Percentiles rank a stretch among this genome's conserved stretches.
Evolutionary conservation across 2,329 filamentous ascomycete species (phyloP).

Genomic region (Hypoxylon sp.): DNA sequence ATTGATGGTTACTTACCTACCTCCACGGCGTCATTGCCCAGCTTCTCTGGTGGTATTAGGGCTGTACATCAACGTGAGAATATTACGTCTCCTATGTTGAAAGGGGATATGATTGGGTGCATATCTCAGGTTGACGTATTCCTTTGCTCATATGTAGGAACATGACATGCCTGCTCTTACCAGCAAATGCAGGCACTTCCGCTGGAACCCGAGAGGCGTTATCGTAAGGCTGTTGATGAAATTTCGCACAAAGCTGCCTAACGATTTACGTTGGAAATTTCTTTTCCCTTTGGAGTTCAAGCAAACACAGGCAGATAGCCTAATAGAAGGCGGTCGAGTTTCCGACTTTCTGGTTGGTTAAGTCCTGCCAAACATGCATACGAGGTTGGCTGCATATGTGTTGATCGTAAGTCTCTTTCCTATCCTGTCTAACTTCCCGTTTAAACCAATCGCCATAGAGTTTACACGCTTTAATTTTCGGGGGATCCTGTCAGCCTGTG

Average conservation of each 20-base stretch:
- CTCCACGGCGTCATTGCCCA: not conserved
- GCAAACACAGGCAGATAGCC: slow-evolving; percentile 6
- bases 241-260: not conserved
- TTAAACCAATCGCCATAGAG: slow-evolving; percentile 35
- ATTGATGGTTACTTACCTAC: slow-evolving; percentile 11
- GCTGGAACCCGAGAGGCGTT: not conserved
- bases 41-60: not conserved
- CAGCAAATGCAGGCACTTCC: not conserved
- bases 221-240: slow-evolving; percentile 5
- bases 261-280: slow-evolving; percentile 17
- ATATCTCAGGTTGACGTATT: slow-evolving; percentile 2
- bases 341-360: slow-evolving; percentile 17
- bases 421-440: slow-evolving; percentile 20
- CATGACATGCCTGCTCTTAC: not conserved
- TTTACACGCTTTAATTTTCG: slow-evolving; percentile 21
- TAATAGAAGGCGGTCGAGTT: slow-evolving; percentile 1
- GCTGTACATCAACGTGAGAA: not conserved
- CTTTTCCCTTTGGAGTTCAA: slow-evolving; percentile 8
- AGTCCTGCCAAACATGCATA: slow-evolving; percentile 34
- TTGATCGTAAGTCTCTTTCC: slow-evolving; percentile 29
- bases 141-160: not conserved
- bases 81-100: not conserved
- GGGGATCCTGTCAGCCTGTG: slow-evolving; percentile 23
- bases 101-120: slow-evolving; percentile 3
- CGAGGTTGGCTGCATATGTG: slow-evolving; percentile 45